Base-by-base conservation (phyloP, 2,329 filamentous ascomycete species). In the Paracorniculantispora psalliotae region DNA sequence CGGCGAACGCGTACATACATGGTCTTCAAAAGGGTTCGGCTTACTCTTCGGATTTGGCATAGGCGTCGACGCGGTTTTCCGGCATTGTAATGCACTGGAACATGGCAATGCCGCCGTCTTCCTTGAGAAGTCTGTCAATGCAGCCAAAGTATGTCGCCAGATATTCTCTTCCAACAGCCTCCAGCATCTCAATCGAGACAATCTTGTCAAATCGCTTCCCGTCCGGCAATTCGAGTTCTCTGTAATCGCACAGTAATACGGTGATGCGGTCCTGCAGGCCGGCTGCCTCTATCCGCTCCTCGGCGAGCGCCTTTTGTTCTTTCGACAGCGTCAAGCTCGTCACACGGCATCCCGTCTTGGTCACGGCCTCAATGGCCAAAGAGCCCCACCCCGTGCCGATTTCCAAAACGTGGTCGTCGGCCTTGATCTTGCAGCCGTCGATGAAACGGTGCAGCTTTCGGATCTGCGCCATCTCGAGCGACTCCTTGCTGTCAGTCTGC, bases 31-130 rank as follows among this genome's bases (percentile, higher is more conserved):
- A 4, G 10, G 8, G 10, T 19, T 9, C 2, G 15, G 71, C 77
- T 71, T 61, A 80, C 78, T 90, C 88, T 69, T 88, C 84, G 2
- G 81, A 80, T 65, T 81, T 84, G 19, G 83, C 79, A 67, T 90
- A 90, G 8, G 80, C 81, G 62, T 84, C 82, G 67, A 89, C 87
- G 54, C 86, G 79, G 41, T 79, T 75, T 67, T 91, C 86, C 0
- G 87, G 87, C 81, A 90, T 90, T 2, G 88, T 91, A 67, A 90
- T 91, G 71, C 87, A 90, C 69, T 91, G 88, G 70, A 91, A 89
- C 50, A 88, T 82, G 7, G 84, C 86, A 46, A 90, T 81, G 1
- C 87, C 84, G 2, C 84, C 85, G 17, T 87, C 78, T 50, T 77
- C 79, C 71, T 91, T 90, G 46, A 91, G 71, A 33, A 90, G 70